Evolutionary conservation across 345 rosid species (phyloP), one percentile per base, ranked within the genome.

Genomic region (Citrus inodora): DNA sequence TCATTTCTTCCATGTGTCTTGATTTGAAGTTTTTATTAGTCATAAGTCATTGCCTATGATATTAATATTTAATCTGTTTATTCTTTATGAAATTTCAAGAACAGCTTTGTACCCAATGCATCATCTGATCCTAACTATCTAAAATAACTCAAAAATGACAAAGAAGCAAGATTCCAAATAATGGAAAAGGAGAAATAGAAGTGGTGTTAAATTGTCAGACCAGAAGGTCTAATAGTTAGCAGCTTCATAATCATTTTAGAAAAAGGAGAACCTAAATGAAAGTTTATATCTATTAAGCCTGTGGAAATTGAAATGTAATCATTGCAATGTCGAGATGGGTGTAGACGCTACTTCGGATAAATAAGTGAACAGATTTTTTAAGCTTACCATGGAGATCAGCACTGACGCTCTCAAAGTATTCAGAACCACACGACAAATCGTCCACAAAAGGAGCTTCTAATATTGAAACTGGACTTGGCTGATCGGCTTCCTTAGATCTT

Each of bases 391-490:
- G 94, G 71, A 97, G 92, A 79, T 94, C 98, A 16, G 99, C 96
- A 59, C 88, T 93, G 80, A 94, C 86, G 82, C 94, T 88, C 89
- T 92, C 98, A 85, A 97, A 94, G 88, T 98, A 92, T 81, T 97
- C 98, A 6, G 98, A 94, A 84, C 91, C 83, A 35, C 94, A 91
- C 76, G 98, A 93, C 40, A 82, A 67, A 77, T 92, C 97, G 51
- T 91, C 94, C 56, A 85, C 81, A 51, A 92, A 97, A 79, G 97
- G 87, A 77, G 95, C 84, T 88, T 97, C 98, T 72, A 94, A 89
- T 83, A 94, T 87, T 67, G 99, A 97, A 81, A 90, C 87, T 1
- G 98, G 99, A 87, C 98, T 94, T 37, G 99, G 99, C 82, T 97
- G 99, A 51, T 94, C 97, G 48, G 85, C 88, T 81, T 94, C 99